phyloP scores from a whole-genome alignment of 2,329 filamentous ascomycete genomes.

The Cercospora canescens region DNA sequence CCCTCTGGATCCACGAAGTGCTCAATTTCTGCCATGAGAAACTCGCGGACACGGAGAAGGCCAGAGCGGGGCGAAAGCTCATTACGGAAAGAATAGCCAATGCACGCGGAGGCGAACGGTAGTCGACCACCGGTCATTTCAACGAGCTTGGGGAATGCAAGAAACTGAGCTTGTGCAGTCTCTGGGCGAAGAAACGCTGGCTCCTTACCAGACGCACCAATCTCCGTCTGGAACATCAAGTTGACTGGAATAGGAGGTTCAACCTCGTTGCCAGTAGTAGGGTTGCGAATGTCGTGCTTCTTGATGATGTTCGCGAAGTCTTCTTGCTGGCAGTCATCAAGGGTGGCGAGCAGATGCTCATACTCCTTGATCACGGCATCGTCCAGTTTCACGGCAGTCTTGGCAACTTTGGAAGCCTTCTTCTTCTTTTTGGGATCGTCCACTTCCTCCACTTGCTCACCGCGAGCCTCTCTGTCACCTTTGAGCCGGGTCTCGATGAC shows the following conservation, averaged over 20 bases:
- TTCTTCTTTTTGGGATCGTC: conserved; percentile 87
- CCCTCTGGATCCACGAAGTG: conserved; percentile 94
- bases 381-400: conserved; percentile 73
- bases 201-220: conserved; percentile 86
- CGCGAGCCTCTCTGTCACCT: conserved; percentile 89
- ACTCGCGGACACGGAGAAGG: conserved; percentile 91
- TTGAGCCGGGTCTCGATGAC: conserved; percentile 84
- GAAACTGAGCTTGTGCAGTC: conserved; percentile 96
- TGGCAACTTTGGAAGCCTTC: conserved; percentile 67
- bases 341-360: conserved; percentile 84
- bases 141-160: conserved; percentile 94
- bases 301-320: conserved; percentile 85
- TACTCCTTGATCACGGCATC: conserved; percentile 87
- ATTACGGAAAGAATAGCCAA: conserved; percentile 97
- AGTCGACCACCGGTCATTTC: conserved; percentile 95
- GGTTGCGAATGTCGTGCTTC: conserved; percentile 90
- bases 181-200: conserved; percentile 87
- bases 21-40: conserved; percentile 98
- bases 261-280: conserved; percentile 73
- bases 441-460: conserved; percentile 73
- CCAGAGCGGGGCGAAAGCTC: conserved; percentile 93
- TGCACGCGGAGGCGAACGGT: conserved; percentile 95
- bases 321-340: conserved; percentile 90
- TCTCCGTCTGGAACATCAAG: conserved; percentile 96
- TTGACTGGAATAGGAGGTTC: conserved; percentile 89